Evolutionary conservation across 306 rosid genomes (phyloP).

Genomic region (Sphenostylis stenocarpa): DNA sequence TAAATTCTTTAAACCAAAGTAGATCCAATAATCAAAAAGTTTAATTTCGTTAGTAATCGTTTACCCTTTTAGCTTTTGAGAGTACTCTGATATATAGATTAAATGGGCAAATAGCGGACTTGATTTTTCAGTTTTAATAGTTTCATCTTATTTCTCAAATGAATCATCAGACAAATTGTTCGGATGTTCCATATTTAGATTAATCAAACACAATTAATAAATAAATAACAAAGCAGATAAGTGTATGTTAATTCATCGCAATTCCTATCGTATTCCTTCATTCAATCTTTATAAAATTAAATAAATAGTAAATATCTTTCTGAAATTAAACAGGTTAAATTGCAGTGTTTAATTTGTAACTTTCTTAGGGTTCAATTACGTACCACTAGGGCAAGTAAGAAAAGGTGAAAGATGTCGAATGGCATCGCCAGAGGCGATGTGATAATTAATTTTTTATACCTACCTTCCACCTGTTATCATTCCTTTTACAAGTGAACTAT

Average conservation of each 20-base stretch:
- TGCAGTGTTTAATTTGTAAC: too few relatives aligned
- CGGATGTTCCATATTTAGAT: background rate
- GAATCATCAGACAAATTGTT: background rate
- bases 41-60: too few relatives aligned
- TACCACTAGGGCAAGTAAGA: too few relatives aligned
- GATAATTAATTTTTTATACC: background rate
- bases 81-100: too few relatives aligned
- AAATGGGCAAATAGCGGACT: too few relatives aligned
- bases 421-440: background rate
- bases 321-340: too few relatives aligned
- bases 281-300: background rate
- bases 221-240: background rate
- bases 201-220: background rate
- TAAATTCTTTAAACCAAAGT: too few relatives aligned
- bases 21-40: too few relatives aligned
- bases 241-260: background rate
- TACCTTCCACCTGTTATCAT: constrained; percentile 13
- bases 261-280: background rate
- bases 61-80: too few relatives aligned
- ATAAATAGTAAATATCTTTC: too few relatives aligned
- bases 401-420: background rate
- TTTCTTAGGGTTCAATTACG: too few relatives aligned
- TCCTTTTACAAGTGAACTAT: constrained; percentile 29
- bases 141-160: background rate
- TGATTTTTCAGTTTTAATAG: background rate